These are phyloP conservation scores for Solanum etuberosum DNA, from an alignment of 257 asterid genomes.

Conservation along the genomic window DNA sequence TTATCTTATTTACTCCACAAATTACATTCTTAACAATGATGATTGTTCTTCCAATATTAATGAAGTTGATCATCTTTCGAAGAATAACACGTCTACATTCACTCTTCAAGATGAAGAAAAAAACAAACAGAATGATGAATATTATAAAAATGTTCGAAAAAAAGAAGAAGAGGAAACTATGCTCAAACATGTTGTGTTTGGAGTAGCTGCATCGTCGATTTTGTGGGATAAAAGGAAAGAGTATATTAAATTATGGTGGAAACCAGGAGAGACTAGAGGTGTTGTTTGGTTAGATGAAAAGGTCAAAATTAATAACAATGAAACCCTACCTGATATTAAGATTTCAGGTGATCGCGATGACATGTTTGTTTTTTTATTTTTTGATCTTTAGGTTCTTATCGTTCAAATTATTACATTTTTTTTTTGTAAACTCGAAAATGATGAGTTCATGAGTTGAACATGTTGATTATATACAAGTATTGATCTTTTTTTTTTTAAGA, in stretches of 20 bases:
- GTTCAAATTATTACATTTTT: no score
- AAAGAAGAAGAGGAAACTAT: slow-evolving; percentile 4
- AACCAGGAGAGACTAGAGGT: slow-evolving; percentile 44
- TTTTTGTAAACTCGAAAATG: no score
- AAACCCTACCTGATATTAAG: slow-evolving; percentile 35
- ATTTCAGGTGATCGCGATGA: slow-evolving; percentile 8
- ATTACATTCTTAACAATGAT: not conserved
- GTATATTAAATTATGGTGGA: slow-evolving; percentile 62
- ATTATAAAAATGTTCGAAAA: not conserved
- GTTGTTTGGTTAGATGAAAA: slow-evolving; percentile 45
- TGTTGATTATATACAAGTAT: not conserved
- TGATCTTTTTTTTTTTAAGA: not conserved
- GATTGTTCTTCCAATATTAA: not conserved
- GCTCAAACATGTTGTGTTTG: slow-evolving; percentile 43
- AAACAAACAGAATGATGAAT: not conserved
- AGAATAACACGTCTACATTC: not conserved
- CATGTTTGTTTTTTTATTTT: not conserved
- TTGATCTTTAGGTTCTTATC: not conserved
- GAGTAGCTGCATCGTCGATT: slow-evolving; percentile 52
- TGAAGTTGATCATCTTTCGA: not conserved
- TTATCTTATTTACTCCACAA: slow-evolving; percentile 4
- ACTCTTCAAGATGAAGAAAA: not conserved
- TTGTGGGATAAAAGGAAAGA: slow-evolving; percentile 47
- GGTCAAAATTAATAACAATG: slow-evolving; percentile 15
- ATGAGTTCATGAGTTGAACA: not conserved